Evolutionary conservation across 2,329 filamentous ascomycete species (phyloP).

Genomic region (Aspergillus pseudoviridinutans): DNA sequence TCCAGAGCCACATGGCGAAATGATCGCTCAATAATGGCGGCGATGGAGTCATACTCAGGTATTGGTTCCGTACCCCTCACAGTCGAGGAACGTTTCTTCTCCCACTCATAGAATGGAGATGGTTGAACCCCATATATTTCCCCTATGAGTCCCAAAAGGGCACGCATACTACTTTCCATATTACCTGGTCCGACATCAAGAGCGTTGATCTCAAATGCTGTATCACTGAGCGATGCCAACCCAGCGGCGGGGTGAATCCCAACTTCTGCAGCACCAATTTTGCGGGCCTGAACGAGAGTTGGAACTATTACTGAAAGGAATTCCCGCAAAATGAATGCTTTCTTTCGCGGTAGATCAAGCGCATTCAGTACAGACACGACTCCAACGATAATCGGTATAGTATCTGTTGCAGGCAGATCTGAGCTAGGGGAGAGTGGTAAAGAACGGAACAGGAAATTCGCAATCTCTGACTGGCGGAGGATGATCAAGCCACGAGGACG

Average conservation of each 20-base stretch:
- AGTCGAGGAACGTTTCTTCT: constrained; percentile 24
- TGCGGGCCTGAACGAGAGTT: constrained; percentile 84
- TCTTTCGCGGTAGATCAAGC: constrained; percentile 80
- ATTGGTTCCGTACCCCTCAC: constrained; percentile 12
- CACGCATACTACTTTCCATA: constrained; percentile 40
- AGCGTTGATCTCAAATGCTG: constrained; percentile 43
- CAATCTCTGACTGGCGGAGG: constrained; percentile 60
- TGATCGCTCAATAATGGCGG: constrained; percentile 42
- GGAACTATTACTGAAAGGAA: constrained; percentile 77
- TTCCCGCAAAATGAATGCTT: constrained; percentile 83
- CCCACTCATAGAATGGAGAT: constrained; percentile 31
- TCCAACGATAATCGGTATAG: constrained; percentile 74
- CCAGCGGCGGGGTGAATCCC: constrained; percentile 92
- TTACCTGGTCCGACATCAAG: constrained; percentile 39
- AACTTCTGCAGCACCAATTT: constrained; percentile 89
- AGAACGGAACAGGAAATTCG: constrained; percentile 62
- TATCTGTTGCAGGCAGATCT: constrained; percentile 68
- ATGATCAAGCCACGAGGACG: constrained; percentile 38
- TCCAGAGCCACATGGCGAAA: constrained; percentile 44
- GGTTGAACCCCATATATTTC: constrained; percentile 40
- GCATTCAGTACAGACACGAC: constrained; percentile 81
- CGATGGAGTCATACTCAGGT: constrained; percentile 32
- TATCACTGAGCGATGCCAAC: constrained; percentile 64
- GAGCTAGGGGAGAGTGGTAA: constrained; percentile 60
- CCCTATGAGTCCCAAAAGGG: constrained; percentile 35